These are phyloP conservation scores for Penicillium sp. DNA, from an alignment of 2,329 filamentous ascomycete species.

Conservation along the genomic window DNA sequence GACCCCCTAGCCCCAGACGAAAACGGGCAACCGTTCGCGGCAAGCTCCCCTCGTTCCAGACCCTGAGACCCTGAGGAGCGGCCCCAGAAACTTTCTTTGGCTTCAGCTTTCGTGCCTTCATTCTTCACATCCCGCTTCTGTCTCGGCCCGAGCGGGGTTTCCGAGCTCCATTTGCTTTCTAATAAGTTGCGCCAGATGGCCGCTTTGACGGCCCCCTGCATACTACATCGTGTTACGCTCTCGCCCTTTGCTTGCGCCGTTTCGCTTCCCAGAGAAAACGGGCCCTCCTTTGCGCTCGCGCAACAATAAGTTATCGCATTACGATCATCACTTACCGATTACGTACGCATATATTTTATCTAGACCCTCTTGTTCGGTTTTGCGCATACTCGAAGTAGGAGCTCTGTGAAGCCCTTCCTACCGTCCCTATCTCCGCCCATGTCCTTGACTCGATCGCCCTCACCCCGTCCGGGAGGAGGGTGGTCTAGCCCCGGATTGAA, in stretches of 20 bases:
- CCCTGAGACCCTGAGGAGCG: neutral
- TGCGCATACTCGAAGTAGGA: neutral
- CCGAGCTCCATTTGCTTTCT: neutral
- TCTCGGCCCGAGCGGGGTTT: neutral
- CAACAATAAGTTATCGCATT: neutral
- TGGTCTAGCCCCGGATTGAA: conserved; percentile 85
- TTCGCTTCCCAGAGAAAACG: neutral
- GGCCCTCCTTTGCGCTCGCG: neutral
- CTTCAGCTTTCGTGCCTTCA: neutral
- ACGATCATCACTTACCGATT: neutral
- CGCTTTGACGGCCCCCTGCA: neutral
- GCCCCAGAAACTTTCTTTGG: neutral
- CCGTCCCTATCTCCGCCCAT: conserved; percentile 54
- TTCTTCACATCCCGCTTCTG: neutral
- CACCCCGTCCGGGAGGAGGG: conserved; percentile 79
- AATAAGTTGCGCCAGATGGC: neutral
- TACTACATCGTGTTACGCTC: neutral
- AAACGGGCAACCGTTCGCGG: conserved; percentile 17
- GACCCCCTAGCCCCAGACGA: conserved; percentile 2
- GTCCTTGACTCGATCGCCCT: conserved; percentile 87
- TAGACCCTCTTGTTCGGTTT: neutral
- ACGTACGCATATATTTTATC: neutral
- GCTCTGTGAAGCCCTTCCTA: neutral
- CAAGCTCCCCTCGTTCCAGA: conserved; percentile 1
- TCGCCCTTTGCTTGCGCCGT: neutral